Evolutionary conservation across 75 land plant genomes (phyloP), one percentile per base, ranked within the genome.

Genomic region (Isoetes taiwanensis): DNA sequence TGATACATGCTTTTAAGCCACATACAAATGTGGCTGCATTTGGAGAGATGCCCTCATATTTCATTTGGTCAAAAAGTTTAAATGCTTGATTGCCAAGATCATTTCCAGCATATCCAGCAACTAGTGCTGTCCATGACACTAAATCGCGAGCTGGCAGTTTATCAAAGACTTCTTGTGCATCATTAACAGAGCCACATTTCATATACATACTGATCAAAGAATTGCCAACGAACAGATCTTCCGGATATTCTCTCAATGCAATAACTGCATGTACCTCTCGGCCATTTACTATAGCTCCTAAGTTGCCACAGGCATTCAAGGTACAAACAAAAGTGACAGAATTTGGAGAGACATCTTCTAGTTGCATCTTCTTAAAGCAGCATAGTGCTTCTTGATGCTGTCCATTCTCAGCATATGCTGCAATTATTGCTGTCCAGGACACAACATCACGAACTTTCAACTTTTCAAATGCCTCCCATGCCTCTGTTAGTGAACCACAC

Each of bases 191-290:
- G 16, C 42, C 42, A 30, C 70, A 82, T 41, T 66, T 82, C 12
- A 73, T 30, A 37, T 82, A 82, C 85, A 78, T 78, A 68, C 68
- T 78, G 39, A 82, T 70, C 16, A 82, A 69, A 21, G 65, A 46
- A 61, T 76, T 78, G 0, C 39, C 52, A 2, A 75, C 75, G 72
- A 71, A 71, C 39, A 17, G 33, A 57, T 35, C 71, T 8, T 31
- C 41, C 37, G 57, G 69, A 43, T 68, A 70, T 35, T 74, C 56
- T 34, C 30, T 32, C 43, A 64, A 72, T 26, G 73, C 30, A 42
- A 68, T 65, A 32, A 72, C 53, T 0, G 64, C 80, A 37, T 37
- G 39, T 9, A 37, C 14, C 9, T 37, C 39, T 9, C 14, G 39
- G 39, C 39, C 39, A 37, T 9, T 37, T 37, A 9, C 12, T 9